These are phyloP conservation scores for Mycena rebaudengoi DNA, from an alignment of 768 basidiomycete genomes.

Conservation along the genomic window DNA sequence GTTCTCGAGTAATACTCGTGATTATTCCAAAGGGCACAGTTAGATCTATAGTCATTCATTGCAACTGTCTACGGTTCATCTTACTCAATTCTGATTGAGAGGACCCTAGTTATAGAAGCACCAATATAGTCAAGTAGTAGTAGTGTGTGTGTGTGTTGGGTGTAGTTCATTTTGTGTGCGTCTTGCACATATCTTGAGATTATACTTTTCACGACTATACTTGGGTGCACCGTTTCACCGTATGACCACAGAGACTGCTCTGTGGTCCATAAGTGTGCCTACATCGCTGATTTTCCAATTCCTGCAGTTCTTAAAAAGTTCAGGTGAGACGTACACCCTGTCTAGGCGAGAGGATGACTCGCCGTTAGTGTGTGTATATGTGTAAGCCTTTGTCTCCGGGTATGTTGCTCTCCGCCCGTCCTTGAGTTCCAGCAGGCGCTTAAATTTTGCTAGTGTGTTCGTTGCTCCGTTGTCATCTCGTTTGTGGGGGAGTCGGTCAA, in stretches of 20 bases:
- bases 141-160: too few relatives aligned
- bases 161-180: too few relatives aligned
- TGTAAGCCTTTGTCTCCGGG: background rate
- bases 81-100: too few relatives aligned
- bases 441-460: background rate
- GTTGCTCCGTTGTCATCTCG: background rate
- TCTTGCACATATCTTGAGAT: too few relatives aligned
- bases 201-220: too few relatives aligned
- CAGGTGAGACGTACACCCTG: background rate
- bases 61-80: too few relatives aligned
- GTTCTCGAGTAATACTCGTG: too few relatives aligned
- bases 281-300: background rate
- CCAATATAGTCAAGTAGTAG: too few relatives aligned
- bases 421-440: background rate
- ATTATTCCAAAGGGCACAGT: too few relatives aligned
- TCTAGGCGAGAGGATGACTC: background rate
- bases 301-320: background rate
- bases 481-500: constrained; percentile 11
- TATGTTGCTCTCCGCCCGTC: constrained; percentile 14
- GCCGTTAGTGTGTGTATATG: background rate
- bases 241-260: background rate
- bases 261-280: background rate
- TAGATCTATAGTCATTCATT: too few relatives aligned
- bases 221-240: too few relatives aligned
- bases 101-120: too few relatives aligned